phyloP scores from a whole-genome alignment of 202 grass and related monocot species.

The Panicum hallii region DNA sequence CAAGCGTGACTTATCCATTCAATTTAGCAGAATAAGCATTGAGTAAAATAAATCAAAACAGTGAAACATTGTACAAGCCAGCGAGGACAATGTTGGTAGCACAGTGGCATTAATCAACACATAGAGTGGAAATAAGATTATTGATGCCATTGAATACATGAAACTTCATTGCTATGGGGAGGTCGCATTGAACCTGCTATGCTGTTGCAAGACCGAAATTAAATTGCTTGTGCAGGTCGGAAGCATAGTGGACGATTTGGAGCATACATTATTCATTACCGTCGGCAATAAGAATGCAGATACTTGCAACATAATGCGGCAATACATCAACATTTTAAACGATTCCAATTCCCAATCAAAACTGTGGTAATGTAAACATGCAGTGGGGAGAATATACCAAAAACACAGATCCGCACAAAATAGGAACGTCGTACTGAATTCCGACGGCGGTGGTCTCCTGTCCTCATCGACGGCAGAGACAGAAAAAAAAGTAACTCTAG shows the following conservation, averaged over 20 bases:
- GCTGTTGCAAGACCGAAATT: neutral
- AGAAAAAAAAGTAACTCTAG: neutral
- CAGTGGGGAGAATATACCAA: neutral
- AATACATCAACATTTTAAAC: neutral
- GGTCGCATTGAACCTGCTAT: neutral
- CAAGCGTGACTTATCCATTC: neutral
- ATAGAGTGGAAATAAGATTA: neutral
- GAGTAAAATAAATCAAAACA: neutral
- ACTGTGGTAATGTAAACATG: neutral
- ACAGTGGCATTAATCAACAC: neutral
- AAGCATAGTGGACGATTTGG: neutral
- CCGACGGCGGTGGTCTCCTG: too few relatives aligned
- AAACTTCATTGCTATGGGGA: neutral
- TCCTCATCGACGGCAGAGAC: too few relatives aligned
- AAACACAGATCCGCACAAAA: neutral
- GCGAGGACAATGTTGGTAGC: neutral
- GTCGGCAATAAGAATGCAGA: neutral
- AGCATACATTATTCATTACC: neutral
- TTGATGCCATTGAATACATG: neutral
- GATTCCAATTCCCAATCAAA: neutral
- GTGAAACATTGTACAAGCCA: neutral
- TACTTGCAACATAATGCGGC: neutral
- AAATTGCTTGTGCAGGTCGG: neutral
- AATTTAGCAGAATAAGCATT: neutral
- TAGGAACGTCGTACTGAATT: constrained; percentile 1